Percentiles rank a stretch among this genome's conserved stretches.
Evolutionary conservation across 768 basidiomycete species (phyloP).

Genomic region (Trametes elegans): DNA sequence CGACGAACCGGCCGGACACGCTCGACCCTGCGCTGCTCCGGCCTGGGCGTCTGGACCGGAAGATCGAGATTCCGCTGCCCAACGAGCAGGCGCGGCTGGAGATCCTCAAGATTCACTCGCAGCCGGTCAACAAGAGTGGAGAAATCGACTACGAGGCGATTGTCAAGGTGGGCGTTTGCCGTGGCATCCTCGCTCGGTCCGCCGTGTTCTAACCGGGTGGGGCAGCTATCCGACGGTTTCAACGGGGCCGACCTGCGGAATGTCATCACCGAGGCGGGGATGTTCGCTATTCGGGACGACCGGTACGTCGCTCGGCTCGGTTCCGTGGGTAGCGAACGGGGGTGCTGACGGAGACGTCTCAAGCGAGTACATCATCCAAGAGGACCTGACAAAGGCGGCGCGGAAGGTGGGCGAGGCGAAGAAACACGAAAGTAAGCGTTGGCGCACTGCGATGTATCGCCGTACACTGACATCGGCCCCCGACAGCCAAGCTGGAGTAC

Average conservation of each 20-base stretch:
- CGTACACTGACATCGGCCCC: not conserved
- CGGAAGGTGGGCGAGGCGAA: constrained; percentile 95
- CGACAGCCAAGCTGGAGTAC: constrained; percentile 44
- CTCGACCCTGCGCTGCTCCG: constrained; percentile 95
- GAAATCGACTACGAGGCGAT: constrained; percentile 98
- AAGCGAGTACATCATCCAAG: constrained; percentile 89
- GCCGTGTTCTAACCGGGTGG: not conserved
- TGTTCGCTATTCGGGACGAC: constrained; percentile 98
- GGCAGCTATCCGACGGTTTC: constrained; percentile 82
- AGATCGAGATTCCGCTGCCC: constrained; percentile 96
- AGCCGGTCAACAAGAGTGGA: constrained; percentile 89
- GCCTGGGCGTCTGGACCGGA: constrained; percentile 93
- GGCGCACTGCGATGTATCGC: not conserved
- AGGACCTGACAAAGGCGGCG: constrained; percentile 94
- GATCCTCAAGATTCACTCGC: constrained; percentile 96
- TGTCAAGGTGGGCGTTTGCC: constrained; percentile 64
- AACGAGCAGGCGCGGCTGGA: constrained; percentile 96
- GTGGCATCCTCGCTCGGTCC: not conserved
- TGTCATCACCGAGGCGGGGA: constrained; percentile 92
- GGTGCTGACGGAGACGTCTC: no score
- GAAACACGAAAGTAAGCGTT: constrained; percentile 88
- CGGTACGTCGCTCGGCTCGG: constrained; percentile 60
- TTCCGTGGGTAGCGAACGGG: no score
- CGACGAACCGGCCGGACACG: constrained; percentile 98
- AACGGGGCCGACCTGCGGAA: constrained; percentile 97